These are phyloP conservation scores for Nakazawaea wyomingensis DNA, from an alignment of 805 yeast species.

Conservation along the genomic window DNA sequence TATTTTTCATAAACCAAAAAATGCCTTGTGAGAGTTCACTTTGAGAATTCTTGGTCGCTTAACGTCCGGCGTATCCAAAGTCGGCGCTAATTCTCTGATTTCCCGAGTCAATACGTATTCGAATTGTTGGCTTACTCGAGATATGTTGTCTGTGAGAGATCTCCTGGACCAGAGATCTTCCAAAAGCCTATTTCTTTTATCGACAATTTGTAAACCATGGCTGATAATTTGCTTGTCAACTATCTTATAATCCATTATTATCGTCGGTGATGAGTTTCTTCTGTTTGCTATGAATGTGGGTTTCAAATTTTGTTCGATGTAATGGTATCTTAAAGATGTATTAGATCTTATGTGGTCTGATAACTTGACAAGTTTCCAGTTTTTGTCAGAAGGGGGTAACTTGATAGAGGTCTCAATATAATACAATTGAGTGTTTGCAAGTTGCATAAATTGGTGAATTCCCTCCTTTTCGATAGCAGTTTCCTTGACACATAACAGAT, in stretches of 20 bases:
- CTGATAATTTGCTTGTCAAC: neutral
- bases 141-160: too few species aligned
- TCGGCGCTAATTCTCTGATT: too few species aligned
- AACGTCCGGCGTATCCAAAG: too few species aligned
- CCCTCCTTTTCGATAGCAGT: neutral
- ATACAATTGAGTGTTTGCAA: constrained; percentile 4
- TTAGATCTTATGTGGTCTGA: neutral
- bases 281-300: neutral
- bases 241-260: constrained; percentile 5
- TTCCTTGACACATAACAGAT: constrained; percentile 9
- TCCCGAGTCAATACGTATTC: neutral
- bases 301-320: constrained; percentile 2
- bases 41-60: neutral
- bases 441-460: neutral
- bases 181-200: neutral
- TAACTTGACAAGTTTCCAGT: constrained; percentile 3
- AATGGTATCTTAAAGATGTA: constrained; percentile 4
- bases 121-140: too few species aligned
- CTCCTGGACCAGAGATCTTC: neutral
- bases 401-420: constrained; percentile 15
- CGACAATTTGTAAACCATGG: too few species aligned
- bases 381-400: neutral
- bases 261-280: neutral
- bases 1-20: constrained; percentile 4
- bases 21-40: neutral